Conservation (phyloP, 495 filamentous ascomycete species). For the Penicillium arizonense region DNA sequence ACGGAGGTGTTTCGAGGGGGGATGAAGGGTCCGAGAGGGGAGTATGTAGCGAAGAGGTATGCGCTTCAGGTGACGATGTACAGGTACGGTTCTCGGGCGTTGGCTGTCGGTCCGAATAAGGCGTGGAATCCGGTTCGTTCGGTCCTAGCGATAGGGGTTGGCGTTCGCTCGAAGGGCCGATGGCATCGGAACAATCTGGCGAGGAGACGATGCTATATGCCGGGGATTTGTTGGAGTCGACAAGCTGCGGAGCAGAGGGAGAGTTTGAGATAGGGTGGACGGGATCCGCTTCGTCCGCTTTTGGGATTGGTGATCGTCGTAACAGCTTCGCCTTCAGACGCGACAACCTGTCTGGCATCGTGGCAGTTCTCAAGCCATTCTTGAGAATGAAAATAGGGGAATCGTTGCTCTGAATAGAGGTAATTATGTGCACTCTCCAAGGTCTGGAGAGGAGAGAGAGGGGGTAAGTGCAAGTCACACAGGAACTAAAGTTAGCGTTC, state of each 20-base stretch:
- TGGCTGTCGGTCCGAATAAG: constrained; percentile 9
- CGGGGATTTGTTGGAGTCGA: constrained; percentile 22
- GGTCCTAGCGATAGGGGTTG: constrained; percentile 4
- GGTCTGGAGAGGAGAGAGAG: too few relatives aligned
- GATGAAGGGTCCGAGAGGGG: constrained; percentile 21
- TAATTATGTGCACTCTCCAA: too few relatives aligned
- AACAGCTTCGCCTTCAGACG: constrained; percentile 39
- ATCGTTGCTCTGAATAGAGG: too few relatives aligned
- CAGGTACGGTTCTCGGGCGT: constrained; percentile 2
- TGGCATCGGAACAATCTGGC: constrained; percentile 11
- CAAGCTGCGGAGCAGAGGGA: constrained; percentile 17
- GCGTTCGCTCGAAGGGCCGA: constrained; percentile 3
- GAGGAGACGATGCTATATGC: constrained; percentile 23
- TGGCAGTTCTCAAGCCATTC: constrained; percentile 4
- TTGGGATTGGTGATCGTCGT: constrained; percentile 38
- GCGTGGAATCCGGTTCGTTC: constrained; percentile 5
- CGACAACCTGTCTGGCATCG: constrained; percentile 37
- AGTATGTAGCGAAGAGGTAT: constrained; percentile 17
- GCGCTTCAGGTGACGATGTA: constrained; percentile 16
- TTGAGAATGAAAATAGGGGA: too few relatives aligned
- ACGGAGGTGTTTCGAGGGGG: constrained; percentile 18
- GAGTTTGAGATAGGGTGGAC: constrained; percentile 27
- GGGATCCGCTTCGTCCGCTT: constrained; percentile 32
- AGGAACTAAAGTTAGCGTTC: too few relatives aligned
- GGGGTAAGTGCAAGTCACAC: too few relatives aligned